phyloP scores from a whole-genome alignment of 2,329 filamentous ascomycete genomes.

The Dactylellina sp. region DNA sequence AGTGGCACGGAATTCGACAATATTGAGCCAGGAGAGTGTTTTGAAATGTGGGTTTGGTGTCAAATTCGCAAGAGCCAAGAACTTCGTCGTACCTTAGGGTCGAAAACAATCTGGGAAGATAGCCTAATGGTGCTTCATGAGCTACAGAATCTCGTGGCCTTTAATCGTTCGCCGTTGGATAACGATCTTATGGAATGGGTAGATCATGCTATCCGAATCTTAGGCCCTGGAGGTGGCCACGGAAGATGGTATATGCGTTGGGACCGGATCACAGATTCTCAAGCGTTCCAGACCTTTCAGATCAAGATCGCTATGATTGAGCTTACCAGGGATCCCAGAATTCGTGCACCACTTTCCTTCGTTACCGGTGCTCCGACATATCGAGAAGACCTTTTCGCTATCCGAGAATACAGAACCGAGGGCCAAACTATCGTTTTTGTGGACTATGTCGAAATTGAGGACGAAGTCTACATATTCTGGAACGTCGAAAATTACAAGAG shows the following conservation, averaged over 20 bases:
- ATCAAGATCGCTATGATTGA: slow-evolving; percentile 3
- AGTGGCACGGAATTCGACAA: slow-evolving; percentile 27
- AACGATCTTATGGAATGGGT: not conserved
- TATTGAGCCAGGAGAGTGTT: slow-evolving; percentile 55
- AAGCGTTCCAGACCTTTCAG: not conserved
- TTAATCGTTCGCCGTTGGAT: not conserved
- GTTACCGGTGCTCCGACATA: slow-evolving; percentile 9
- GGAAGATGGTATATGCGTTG: slow-evolving; percentile 15
- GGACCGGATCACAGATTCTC: not conserved
- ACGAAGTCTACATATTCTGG: slow-evolving; percentile 31
- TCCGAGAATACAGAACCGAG: slow-evolving; percentile 9
- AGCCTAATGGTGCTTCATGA: slow-evolving; percentile 24
- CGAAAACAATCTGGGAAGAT: slow-evolving; percentile 37
- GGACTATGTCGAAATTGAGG: slow-evolving; percentile 16
- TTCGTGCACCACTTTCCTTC: slow-evolving; percentile 12
- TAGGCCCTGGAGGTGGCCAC: slow-evolving; percentile 15
- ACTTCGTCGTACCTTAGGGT: slow-evolving; percentile 23
- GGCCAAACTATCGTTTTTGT: slow-evolving; percentile 25
- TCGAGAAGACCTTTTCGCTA: slow-evolving; percentile 14
- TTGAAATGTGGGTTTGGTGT: slow-evolving; percentile 18
- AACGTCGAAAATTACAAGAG: slow-evolving; percentile 27
- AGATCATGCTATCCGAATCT: not conserved
- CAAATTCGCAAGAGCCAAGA: slow-evolving; percentile 27
- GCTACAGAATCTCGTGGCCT: slow-evolving; percentile 27
- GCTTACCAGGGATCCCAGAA: not conserved